A percentile compares a stretch with the other conserved stretches of the same genome.
Evolutionary conservation across 768 basidiomycete genomes (phyloP).

Genomic region (Chalciporus piperatus): DNA sequence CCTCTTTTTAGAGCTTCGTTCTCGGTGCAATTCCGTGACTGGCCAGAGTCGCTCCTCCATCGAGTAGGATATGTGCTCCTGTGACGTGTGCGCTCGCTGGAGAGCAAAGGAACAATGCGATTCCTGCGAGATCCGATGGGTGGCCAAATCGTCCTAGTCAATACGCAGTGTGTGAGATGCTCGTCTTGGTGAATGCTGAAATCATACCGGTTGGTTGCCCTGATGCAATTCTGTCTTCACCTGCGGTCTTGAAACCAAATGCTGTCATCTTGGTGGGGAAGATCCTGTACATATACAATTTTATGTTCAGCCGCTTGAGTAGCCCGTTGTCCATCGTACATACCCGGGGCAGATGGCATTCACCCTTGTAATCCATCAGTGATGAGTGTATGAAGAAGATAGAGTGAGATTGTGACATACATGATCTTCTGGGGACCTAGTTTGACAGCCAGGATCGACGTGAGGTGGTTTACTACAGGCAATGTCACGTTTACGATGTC

Average conservation of each 20-base stretch:
- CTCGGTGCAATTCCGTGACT: conserved; percentile 21
- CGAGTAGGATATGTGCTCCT: conserved; percentile 66
- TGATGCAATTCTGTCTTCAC: conserved; percentile 49
- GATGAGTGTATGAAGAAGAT: background rate
- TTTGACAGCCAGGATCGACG: conserved; percentile 65
- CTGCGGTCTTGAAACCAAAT: conserved; percentile 55
- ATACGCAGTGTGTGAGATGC: background rate
- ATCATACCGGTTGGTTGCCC: conserved; percentile 64
- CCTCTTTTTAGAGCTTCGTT: conserved; percentile 22
- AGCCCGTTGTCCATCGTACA: conserved; percentile 1
- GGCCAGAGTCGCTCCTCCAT: conserved; percentile 52
- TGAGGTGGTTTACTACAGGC: conserved; percentile 73
- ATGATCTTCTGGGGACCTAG: conserved; percentile 60
- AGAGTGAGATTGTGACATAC: conserved; percentile 39
- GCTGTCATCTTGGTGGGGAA: conserved; percentile 88
- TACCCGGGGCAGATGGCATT: conserved; percentile 86
- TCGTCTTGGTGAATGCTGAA: background rate
- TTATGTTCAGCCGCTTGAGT: background rate
- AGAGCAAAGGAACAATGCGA: conserved; percentile 66
- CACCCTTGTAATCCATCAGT: conserved; percentile 45
- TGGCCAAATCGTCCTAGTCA: conserved; percentile 59
- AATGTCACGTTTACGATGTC: background rate
- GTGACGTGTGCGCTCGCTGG: conserved; percentile 74
- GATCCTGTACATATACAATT: conserved; percentile 37
- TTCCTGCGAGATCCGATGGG: conserved; percentile 68